Percentiles rank a stretch among this genome's conserved stretches.
Conservation (phyloP, 768 basidiomycete genomes). For the Brasilioporus rufonigricans region DNA sequence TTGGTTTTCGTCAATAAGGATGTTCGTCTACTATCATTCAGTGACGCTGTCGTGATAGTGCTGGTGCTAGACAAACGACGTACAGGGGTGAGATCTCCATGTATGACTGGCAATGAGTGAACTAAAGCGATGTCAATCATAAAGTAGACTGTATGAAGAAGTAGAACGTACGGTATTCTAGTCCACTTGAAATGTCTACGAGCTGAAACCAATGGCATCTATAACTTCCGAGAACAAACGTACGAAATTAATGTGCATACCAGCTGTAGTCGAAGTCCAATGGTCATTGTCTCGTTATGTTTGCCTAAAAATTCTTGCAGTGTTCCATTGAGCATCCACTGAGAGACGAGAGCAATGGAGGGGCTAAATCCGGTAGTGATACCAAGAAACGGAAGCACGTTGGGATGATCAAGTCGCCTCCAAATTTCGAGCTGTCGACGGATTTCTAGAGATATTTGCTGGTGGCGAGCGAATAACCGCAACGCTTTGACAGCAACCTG, state of each 20-base stretch:
- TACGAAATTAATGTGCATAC: neutral
- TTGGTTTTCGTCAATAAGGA: constrained; percentile 11
- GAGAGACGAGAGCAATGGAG: constrained; percentile 8
- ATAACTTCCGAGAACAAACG: neutral
- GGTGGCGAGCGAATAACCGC: constrained; percentile 1
- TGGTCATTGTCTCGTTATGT: neutral
- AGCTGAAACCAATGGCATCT: neutral
- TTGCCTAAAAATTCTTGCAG: constrained; percentile 2
- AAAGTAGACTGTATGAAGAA: neutral
- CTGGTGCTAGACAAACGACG: neutral
- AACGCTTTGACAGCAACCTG: constrained; percentile 15
- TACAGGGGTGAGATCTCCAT: constrained; percentile 15
- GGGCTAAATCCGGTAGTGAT: constrained; percentile 12
- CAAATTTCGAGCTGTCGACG: constrained; percentile 16
- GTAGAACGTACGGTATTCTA: constrained; percentile 11
- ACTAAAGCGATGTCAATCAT: neutral
- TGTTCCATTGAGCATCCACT: constrained; percentile 12
- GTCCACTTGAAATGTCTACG: constrained; percentile 14
- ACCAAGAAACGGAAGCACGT: constrained; percentile 16
- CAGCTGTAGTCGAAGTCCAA: constrained; percentile 5
- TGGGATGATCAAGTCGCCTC: constrained; percentile 16
- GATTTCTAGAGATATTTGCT: neutral
- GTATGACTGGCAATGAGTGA: constrained; percentile 15
- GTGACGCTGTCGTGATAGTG: neutral
- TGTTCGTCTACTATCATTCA: constrained; percentile 9